Conservation (phyloP, 140 eudicot genomes). For the Oenanthe javanica region DNA sequence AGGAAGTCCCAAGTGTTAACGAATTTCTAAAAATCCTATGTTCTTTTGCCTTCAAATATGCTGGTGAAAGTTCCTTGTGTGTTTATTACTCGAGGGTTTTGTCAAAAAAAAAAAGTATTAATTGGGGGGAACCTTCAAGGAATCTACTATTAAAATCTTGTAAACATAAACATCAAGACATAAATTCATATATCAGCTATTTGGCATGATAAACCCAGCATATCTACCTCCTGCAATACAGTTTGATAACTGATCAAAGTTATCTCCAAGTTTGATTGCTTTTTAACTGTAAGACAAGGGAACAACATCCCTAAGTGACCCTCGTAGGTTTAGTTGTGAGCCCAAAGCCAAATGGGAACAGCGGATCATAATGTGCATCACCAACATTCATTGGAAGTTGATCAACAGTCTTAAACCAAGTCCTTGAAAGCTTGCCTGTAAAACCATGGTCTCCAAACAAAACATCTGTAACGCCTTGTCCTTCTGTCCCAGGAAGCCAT, state of each 20-base stretch:
- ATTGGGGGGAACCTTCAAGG: not conserved
- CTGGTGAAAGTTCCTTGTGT: not conserved
- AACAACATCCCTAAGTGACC: not conserved
- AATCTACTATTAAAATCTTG: not conserved
- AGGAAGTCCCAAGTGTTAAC: not conserved
- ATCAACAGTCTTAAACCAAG: slow-evolving; percentile 75
- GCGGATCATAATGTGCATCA: slow-evolving; percentile 62
- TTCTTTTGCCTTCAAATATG: not conserved
- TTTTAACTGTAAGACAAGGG: not conserved
- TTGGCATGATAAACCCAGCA: not conserved
- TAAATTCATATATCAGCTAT: not conserved
- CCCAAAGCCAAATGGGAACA: slow-evolving; percentile 67
- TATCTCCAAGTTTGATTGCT: not conserved
- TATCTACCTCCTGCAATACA: not conserved
- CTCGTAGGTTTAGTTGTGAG: slow-evolving; percentile 38
- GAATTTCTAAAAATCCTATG: not conserved
- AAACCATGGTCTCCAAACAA: slow-evolving; percentile 57
- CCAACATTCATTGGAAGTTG: slow-evolving; percentile 86
- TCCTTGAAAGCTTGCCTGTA: slow-evolving; percentile 55
- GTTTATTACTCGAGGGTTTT: no score
- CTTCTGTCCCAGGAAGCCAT: slow-evolving; percentile 84
- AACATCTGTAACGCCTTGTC: slow-evolving; percentile 72
- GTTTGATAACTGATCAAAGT: not conserved
- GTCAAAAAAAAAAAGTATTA: not conserved
- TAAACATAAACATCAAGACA: not conserved